These are phyloP conservation scores for Neostapfia colusana DNA, from an alignment of 176 grass and related monocot genomes.

Conservation along the genomic window DNA sequence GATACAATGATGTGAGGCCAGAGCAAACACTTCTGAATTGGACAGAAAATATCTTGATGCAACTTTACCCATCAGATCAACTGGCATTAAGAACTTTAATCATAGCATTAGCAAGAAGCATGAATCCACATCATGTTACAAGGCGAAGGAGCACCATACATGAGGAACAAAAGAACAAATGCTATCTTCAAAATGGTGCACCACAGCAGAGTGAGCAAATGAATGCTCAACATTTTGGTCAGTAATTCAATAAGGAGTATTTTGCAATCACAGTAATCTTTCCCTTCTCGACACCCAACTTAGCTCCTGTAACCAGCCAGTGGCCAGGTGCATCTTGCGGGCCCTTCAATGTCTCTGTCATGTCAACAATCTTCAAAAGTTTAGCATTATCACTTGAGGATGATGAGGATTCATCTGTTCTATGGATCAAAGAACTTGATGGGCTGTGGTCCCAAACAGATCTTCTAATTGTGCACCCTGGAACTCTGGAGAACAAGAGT, in stretches of 20 bases:
- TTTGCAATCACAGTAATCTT: slow-evolving; percentile 87
- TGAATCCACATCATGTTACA: slow-evolving; percentile 52
- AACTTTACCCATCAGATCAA: slow-evolving; percentile 38
- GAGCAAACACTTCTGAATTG: slow-evolving; percentile 7
- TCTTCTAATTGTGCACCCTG: slow-evolving; percentile 97
- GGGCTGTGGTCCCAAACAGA: slow-evolving; percentile 97
- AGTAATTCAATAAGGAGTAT: slow-evolving; percentile 99
- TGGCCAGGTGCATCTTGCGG: slow-evolving; percentile 89
- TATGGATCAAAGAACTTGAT: slow-evolving; percentile 38
- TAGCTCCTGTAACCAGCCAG: slow-evolving; percentile 93
- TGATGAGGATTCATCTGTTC: slow-evolving; percentile 66
- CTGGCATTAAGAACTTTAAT: slow-evolving; percentile 10
- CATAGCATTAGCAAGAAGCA: slow-evolving; percentile 37
- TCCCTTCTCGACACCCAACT: slow-evolving; percentile 91
- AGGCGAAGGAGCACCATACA: slow-evolving; percentile 44
- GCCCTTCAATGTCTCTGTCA: slow-evolving; percentile 78
- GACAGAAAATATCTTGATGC: slow-evolving; percentile 37
- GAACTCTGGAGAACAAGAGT: slow-evolving; percentile 89
- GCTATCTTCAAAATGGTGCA: slow-evolving; percentile 45
- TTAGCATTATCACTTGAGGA: slow-evolving; percentile 71
- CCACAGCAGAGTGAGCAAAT: slow-evolving; percentile 56
- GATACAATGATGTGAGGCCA: too few species aligned
- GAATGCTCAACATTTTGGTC: slow-evolving; percentile 57
- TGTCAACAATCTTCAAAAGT: slow-evolving; percentile 86
- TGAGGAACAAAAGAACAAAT: slow-evolving; percentile 56